Evolutionary conservation across 2,329 filamentous ascomycete species (phyloP).

Genomic region (Alternaria sp.): DNA sequence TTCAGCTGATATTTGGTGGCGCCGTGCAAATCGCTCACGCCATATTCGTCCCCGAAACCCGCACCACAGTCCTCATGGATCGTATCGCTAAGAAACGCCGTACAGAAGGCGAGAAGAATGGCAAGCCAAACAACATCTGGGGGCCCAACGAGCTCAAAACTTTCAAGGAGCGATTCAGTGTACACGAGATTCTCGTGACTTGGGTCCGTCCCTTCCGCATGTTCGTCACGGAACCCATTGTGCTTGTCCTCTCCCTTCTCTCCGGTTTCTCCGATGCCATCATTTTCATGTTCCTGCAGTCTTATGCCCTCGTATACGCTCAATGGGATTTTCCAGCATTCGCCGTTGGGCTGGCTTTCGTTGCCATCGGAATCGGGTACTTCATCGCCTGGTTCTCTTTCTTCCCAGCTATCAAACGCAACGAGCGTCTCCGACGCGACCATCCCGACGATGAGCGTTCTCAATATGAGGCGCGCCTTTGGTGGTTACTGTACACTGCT

Average conservation of each 20-base stretch:
- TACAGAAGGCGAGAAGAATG: slow-evolving; percentile 67
- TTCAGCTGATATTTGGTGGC: slow-evolving; percentile 81
- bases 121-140: slow-evolving; percentile 68
- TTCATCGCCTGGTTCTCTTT: slow-evolving; percentile 69
- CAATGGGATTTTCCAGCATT: slow-evolving; percentile 71
- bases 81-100: slow-evolving; percentile 78
- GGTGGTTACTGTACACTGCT: slow-evolving; percentile 69
- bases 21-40: slow-evolving; percentile 74
- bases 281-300: slow-evolving; percentile 81
- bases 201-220: slow-evolving; percentile 73
- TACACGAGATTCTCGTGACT: slow-evolving; percentile 55
- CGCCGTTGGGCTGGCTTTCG: slow-evolving; percentile 68
- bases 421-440: slow-evolving; percentile 40
- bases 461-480: slow-evolving; percentile 64
- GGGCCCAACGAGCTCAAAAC: slow-evolving; percentile 74
- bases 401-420: slow-evolving; percentile 60
- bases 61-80: slow-evolving; percentile 79
- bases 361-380: slow-evolving; percentile 68
- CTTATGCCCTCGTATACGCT: slow-evolving; percentile 71
- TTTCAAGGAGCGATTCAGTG: slow-evolving; percentile 49
- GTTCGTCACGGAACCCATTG: slow-evolving; percentile 79
- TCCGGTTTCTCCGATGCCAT: slow-evolving; percentile 79
- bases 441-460: slow-evolving; percentile 43
- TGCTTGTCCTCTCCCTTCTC: slow-evolving; percentile 73
- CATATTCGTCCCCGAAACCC: slow-evolving; percentile 77